Evolutionary conservation across 805 yeast genomes (phyloP).

Genomic region (Yamadazyma nakazawae): DNA sequence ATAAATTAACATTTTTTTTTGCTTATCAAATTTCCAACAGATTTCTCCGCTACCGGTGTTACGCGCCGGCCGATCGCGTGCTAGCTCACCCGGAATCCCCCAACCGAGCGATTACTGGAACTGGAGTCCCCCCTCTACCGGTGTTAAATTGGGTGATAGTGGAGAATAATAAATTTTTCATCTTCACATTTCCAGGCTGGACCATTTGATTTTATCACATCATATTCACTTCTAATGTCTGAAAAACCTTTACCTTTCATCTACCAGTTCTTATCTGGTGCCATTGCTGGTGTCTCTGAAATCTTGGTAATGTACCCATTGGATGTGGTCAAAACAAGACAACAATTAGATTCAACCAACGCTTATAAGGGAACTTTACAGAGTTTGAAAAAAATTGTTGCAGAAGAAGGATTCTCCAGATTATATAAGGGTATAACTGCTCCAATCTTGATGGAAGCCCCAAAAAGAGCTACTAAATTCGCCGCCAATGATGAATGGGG

Average conservation of each 20-base stretch:
- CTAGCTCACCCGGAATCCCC: not conserved
- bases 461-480: slow-evolving; percentile 97
- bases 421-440: slow-evolving; percentile 93
- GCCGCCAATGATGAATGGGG: slow-evolving; percentile 99
- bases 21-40: not conserved
- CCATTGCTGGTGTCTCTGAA: slow-evolving; percentile 96
- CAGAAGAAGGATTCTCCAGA: slow-evolving; percentile 78
- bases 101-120: not conserved
- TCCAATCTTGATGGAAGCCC: slow-evolving; percentile 98
- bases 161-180: slow-evolving; percentile 9
- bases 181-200: slow-evolving; percentile 1
- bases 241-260: slow-evolving; percentile 61
- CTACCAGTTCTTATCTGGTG: slow-evolving; percentile 91
- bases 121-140: not conserved
- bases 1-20: too few relatives aligned
- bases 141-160: slow-evolving; percentile 3
- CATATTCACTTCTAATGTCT: slow-evolving; percentile 8
- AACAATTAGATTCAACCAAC: slow-evolving; percentile 65
- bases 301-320: slow-evolving; percentile 93
- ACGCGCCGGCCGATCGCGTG: not conserved
- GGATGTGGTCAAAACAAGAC: slow-evolving; percentile 95
- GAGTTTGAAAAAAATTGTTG: slow-evolving; percentile 78
- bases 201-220: not conserved
- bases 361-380: slow-evolving; percentile 83
- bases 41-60: not conserved